Conservation (phyloP, 2,329 filamentous ascomycete species). For the Sarocladiaceae sp. region DNA sequence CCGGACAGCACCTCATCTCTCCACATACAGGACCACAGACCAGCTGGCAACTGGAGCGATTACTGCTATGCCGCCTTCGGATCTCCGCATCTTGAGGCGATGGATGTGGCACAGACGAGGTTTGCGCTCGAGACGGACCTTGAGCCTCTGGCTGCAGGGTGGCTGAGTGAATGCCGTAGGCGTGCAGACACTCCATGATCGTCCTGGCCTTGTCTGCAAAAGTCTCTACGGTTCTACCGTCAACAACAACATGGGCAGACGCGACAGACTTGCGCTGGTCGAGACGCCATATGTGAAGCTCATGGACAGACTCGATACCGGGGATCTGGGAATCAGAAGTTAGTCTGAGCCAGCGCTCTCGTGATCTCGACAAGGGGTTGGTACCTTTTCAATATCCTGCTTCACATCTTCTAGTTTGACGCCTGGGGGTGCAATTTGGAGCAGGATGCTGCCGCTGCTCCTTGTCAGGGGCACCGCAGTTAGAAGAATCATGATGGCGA, state of each 20-base stretch:
- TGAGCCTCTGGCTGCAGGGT: slow-evolving; percentile 61
- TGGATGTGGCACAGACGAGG: slow-evolving; percentile 11
- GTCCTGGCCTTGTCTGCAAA: slow-evolving; percentile 57
- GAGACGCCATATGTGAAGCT: slow-evolving; percentile 68
- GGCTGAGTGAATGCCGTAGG: slow-evolving; percentile 65
- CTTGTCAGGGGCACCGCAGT: slow-evolving; percentile 58
- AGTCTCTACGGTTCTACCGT: slow-evolving; percentile 45
- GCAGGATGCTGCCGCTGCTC: slow-evolving; percentile 56
- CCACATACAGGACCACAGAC: slow-evolving; percentile 1
- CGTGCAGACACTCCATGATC: slow-evolving; percentile 63
- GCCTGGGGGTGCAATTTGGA: slow-evolving; percentile 58
- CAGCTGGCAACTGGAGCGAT: neutral
- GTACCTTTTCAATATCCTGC: slow-evolving; percentile 60
- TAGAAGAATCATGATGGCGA: slow-evolving; percentile 64
- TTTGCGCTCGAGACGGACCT: slow-evolving; percentile 5
- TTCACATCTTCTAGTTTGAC: slow-evolving; percentile 57
- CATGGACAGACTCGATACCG: slow-evolving; percentile 61
- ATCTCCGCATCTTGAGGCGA: neutral
- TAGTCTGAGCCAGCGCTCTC: neutral
- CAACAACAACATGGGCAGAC: slow-evolving; percentile 61
- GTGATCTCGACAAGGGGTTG: neutral
- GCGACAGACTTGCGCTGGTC: slow-evolving; percentile 65
- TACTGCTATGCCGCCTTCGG: neutral
- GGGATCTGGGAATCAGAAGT: slow-evolving; percentile 46
- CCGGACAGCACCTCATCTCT: slow-evolving; percentile 5